phyloP scores from a whole-genome alignment of 129 eudicot species.

The Erigeron canadensis region DNA sequence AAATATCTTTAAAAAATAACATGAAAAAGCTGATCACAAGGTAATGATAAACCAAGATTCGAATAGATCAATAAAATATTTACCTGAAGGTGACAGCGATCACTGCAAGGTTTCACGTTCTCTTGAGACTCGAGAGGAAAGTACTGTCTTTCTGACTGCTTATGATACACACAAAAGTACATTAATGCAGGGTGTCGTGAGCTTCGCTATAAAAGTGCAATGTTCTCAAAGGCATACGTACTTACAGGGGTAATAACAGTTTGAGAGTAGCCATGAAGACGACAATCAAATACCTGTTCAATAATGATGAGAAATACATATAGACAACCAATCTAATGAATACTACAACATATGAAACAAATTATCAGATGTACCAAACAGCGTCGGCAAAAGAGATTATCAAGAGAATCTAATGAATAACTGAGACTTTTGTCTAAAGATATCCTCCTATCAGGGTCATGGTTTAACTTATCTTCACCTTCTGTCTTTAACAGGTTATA shows the following conservation, averaged over 20 bases:
- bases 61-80: background rate
- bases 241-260: constrained; percentile 66
- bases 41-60: background rate
- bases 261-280: constrained; percentile 93
- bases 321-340: constrained; percentile 1
- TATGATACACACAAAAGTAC: constrained; percentile 23
- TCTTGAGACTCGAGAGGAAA: constrained; percentile 62
- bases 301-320: constrained; percentile 8
- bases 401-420: constrained; percentile 84
- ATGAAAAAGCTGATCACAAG: background rate
- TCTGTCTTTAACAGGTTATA: constrained; percentile 50
- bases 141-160: constrained; percentile 70
- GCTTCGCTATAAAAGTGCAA: constrained; percentile 22
- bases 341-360: constrained; percentile 8
- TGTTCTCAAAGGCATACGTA: constrained; percentile 8
- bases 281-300: constrained; percentile 87
- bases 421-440: constrained; percentile 61
- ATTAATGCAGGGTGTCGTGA: constrained; percentile 23
- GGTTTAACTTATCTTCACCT: constrained; percentile 27
- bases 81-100: constrained; percentile 77
- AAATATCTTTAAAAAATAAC: background rate
- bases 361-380: constrained; percentile 65
- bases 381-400: constrained; percentile 93
- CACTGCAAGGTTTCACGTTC: constrained; percentile 70
- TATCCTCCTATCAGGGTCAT: constrained; percentile 33